These are phyloP conservation scores for Mortierella polycephala DNA, from an alignment of 371 early-diverging fungal genomes.

Conservation along the genomic window DNA sequence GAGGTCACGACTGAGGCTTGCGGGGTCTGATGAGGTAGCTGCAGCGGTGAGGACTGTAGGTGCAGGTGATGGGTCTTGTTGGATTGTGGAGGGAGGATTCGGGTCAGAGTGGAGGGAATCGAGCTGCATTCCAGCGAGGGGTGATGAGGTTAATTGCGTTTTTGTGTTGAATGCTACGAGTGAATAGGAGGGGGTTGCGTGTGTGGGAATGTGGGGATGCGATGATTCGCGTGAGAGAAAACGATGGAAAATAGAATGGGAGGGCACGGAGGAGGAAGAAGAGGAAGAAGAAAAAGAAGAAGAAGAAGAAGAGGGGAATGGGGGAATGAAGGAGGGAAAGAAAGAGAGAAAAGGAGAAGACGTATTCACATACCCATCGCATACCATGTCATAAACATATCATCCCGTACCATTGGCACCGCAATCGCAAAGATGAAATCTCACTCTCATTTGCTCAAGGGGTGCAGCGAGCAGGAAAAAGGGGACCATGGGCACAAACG, in stretches of 20 bases:
- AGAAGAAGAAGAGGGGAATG: background rate
- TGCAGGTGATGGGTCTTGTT: slow-evolving; percentile 3
- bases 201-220: background rate
- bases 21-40: slow-evolving; percentile 4
- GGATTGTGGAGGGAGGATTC: slow-evolving; percentile 7
- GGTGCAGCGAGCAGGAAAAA: too few relatives aligned
- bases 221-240: background rate
- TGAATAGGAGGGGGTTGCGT: background rate
- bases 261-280: background rate
- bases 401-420: too few relatives aligned
- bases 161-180: background rate
- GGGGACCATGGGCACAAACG: too few relatives aligned
- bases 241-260: background rate
- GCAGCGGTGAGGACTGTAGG: slow-evolving; percentile 3
- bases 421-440: too few relatives aligned
- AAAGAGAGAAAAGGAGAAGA: background rate
- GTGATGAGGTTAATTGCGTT: slow-evolving; percentile 1
- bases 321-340: background rate
- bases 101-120: slow-evolving; percentile 33
- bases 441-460: too few relatives aligned
- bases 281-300: background rate
- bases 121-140: slow-evolving; percentile 34
- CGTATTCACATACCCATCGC: too few relatives aligned
- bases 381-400: too few relatives aligned
- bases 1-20: slow-evolving; percentile 3